Percentiles rank a stretch among this genome's conserved stretches.
phyloP scores from a whole-genome alignment of 805 yeast species.

The Candida ortonii region DNA sequence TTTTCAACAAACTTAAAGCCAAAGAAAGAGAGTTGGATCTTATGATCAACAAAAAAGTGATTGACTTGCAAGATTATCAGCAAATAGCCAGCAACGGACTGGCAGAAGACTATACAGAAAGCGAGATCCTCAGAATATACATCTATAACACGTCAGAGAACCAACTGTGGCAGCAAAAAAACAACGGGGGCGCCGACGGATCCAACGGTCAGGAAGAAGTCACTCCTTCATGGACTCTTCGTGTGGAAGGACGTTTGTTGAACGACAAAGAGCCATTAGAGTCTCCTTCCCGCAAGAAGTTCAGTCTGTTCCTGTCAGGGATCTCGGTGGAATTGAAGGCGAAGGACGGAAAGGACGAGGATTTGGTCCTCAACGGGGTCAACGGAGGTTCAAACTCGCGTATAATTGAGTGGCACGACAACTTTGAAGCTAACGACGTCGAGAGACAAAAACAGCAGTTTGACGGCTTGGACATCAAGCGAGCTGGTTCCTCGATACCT shows the following conservation, averaged over 20 bases:
- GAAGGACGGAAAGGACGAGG: constrained; percentile 27
- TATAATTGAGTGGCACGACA: constrained; percentile 90
- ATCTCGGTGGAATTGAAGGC: constrained; percentile 70
- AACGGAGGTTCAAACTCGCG: constrained; percentile 34
- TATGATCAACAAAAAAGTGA: constrained; percentile 73
- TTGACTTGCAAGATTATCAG: constrained; percentile 76
- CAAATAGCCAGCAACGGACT: constrained; percentile 43
- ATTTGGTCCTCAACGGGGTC: constrained; percentile 20
- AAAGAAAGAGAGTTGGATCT: constrained; percentile 85
- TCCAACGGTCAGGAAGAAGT: constrained; percentile 16
- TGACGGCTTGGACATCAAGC: constrained; percentile 86
- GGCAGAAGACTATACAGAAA: constrained; percentile 41
- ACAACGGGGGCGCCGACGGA: no score
- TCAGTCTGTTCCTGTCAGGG: constrained; percentile 78
- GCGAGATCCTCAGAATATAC: constrained; percentile 70
- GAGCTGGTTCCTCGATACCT: constrained; percentile 55
- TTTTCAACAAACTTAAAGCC: constrained; percentile 67
- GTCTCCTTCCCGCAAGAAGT: constrained; percentile 52
- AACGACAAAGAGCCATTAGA: constrained; percentile 44
- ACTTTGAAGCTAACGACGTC: constrained; percentile 33
- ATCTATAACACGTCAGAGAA: constrained; percentile 78
- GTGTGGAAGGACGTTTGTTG: constrained; percentile 82
- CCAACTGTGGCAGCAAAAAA: constrained; percentile 96
- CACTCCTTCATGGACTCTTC: constrained; percentile 71
- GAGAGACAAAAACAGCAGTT: constrained; percentile 46